These are phyloP conservation scores for Kondoa subrosea DNA, from an alignment of 768 basidiomycete species.

Conservation along the genomic window DNA sequence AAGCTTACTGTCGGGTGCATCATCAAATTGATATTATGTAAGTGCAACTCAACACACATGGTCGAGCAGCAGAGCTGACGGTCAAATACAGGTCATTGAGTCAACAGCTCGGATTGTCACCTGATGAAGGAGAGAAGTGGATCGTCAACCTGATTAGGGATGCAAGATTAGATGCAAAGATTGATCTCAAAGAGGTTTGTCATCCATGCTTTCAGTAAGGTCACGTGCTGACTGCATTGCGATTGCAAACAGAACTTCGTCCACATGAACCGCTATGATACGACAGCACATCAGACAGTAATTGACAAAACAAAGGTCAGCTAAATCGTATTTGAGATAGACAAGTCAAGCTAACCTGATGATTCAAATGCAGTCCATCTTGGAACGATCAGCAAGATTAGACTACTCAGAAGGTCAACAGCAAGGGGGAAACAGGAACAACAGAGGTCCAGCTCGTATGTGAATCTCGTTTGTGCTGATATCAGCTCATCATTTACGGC, in stretches of 20 bases:
- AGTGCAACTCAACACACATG: constrained; percentile 12
- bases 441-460: background rate
- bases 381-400: background rate
- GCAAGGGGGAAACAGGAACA: background rate
- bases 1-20: constrained; percentile 95
- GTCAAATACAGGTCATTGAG: constrained; percentile 55
- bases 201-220: background rate
- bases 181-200: constrained; percentile 77
- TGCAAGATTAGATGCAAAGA: constrained; percentile 94
- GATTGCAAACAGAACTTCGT: constrained; percentile 65
- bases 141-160: constrained; percentile 98
- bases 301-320: constrained; percentile 82
- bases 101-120: constrained; percentile 77
- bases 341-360: background rate
- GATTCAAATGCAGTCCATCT: background rate
- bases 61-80: background rate
- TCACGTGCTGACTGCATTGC: background rate
- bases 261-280: constrained; percentile 74
- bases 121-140: constrained; percentile 96
- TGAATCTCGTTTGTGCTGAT: background rate
- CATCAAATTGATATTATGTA: constrained; percentile 41
- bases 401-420: background rate
- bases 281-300: constrained; percentile 79
- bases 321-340: constrained; percentile 48
- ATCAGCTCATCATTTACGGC: background rate